These are phyloP conservation scores for Naganishia onofrii DNA, from an alignment of 768 basidiomycete genomes.

Conservation along the genomic window DNA sequence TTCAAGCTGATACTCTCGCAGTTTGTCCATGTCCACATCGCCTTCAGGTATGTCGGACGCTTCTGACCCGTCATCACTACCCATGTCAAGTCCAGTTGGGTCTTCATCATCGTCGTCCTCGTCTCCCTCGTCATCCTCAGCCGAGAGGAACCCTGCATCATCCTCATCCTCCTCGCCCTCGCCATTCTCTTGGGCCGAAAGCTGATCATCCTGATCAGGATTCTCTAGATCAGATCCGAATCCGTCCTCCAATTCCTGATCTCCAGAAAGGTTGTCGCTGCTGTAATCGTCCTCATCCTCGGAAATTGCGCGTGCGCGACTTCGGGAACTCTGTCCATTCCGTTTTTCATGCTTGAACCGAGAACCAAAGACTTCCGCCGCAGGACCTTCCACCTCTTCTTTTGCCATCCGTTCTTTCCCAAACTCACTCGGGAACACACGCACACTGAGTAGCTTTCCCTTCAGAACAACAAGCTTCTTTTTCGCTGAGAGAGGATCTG, in stretches of 20 bases:
- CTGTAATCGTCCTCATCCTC: slow-evolving; percentile 20
- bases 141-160: neutral
- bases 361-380: slow-evolving; percentile 67
- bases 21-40: slow-evolving; percentile 80
- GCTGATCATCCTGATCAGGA: slow-evolving; percentile 54
- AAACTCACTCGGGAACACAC: slow-evolving; percentile 89
- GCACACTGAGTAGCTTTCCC: slow-evolving; percentile 72
- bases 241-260: slow-evolving; percentile 36
- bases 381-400: slow-evolving; percentile 89
- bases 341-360: slow-evolving; percentile 22
- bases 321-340: neutral
- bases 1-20: slow-evolving; percentile 89
- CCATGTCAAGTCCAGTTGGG: slow-evolving; percentile 35
- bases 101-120: slow-evolving; percentile 39
- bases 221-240: slow-evolving; percentile 29
- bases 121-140: slow-evolving; percentile 36
- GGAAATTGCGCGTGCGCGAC: slow-evolving; percentile 1
- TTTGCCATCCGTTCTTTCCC: slow-evolving; percentile 78
- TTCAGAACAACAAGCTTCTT: slow-evolving; percentile 44
- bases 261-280: slow-evolving; percentile 23
- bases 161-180: slow-evolving; percentile 50
- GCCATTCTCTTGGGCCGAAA: slow-evolving; percentile 79
- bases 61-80: slow-evolving; percentile 49
- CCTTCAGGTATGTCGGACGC: slow-evolving; percentile 52
- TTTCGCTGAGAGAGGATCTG: slow-evolving; percentile 43